A percentile compares a stretch with the other conserved stretches of the same genome.
Conservation (phyloP, 768 basidiomycete species). For the Holtermanniella nyarrowii region DNA sequence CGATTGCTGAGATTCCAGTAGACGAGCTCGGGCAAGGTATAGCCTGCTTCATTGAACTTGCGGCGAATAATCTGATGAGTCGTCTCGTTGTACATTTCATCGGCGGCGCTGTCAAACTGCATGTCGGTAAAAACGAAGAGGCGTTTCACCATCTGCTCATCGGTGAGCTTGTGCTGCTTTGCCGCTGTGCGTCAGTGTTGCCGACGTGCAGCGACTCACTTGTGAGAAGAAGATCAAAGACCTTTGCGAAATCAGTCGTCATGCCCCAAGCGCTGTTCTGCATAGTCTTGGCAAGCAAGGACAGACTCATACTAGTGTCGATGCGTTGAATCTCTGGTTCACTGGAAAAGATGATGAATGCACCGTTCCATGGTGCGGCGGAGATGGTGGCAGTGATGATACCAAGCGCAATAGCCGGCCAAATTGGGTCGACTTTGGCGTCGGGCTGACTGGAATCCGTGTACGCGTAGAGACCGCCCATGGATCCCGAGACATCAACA, state of each 20-base stretch:
- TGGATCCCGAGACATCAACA: slow-evolving; percentile 66
- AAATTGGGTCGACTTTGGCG: slow-evolving; percentile 45
- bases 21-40: slow-evolving; percentile 62
- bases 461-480: slow-evolving; percentile 45
- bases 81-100: slow-evolving; percentile 46
- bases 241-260: slow-evolving; percentile 56
- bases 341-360: slow-evolving; percentile 60
- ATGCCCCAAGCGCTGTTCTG: slow-evolving; percentile 44
- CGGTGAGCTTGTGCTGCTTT: slow-evolving; percentile 49
- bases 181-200: slow-evolving; percentile 52
- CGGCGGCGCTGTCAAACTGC: slow-evolving; percentile 54
- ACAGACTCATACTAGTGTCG: slow-evolving; percentile 35
- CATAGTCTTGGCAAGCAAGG: slow-evolving; percentile 44
- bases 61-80: slow-evolving; percentile 52
- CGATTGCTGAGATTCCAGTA: slow-evolving; percentile 52
- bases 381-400: slow-evolving; percentile 56
- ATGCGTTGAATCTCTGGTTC: slow-evolving; percentile 49
- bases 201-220: not conserved
- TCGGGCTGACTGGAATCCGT: slow-evolving; percentile 1
- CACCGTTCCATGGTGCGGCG: slow-evolving; percentile 54
- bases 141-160: slow-evolving; percentile 64
- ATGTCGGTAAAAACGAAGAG: slow-evolving; percentile 69
- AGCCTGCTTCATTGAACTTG: slow-evolving; percentile 54
- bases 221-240: slow-evolving; percentile 46
- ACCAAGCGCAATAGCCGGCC: slow-evolving; percentile 56